Conservation (phyloP, 495 filamentous ascomycete species). For the Hypoxylon fragiforme region DNA sequence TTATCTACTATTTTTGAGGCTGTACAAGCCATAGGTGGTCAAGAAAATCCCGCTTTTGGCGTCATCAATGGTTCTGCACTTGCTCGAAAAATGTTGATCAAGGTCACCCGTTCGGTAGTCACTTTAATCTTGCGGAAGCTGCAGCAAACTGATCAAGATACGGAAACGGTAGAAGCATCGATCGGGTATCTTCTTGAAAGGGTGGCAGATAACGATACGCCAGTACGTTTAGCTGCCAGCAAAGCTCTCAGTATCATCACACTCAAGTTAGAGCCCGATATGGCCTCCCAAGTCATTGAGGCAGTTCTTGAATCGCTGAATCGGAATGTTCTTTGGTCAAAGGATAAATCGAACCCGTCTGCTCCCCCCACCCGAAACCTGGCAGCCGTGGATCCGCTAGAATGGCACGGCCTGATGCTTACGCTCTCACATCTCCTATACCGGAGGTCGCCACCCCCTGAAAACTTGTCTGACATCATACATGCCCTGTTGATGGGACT, state of each 20-base stretch:
- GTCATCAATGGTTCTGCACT: constrained; percentile 68
- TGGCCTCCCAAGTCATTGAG: constrained; percentile 84
- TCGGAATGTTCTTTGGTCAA: constrained; percentile 71
- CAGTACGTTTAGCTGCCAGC: constrained; percentile 84
- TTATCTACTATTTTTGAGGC: constrained; percentile 51
- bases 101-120: constrained; percentile 73
- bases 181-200: constrained; percentile 70
- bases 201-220: constrained; percentile 82
- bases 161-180: constrained; percentile 68
- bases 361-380: constrained; percentile 59
- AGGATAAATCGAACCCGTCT: constrained; percentile 37
- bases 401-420: constrained; percentile 91
- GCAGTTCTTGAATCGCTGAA: constrained; percentile 75
- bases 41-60: constrained; percentile 45
- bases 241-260: constrained; percentile 90
- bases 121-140: constrained; percentile 59
- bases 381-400: constrained; percentile 71
- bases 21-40: constrained; percentile 49
- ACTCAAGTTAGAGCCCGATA: constrained; percentile 71
- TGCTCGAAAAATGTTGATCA: constrained; percentile 78
- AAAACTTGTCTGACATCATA: constrained; percentile 69
- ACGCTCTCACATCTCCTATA: constrained; percentile 85
- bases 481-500: constrained; percentile 72
- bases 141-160: constrained; percentile 47
- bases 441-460: constrained; percentile 68